A percentile compares a stretch with the other conserved stretches of the same genome.
Conservation (phyloP, 2,329 filamentous ascomycete genomes). For the Colletotrichum lupini region DNA sequence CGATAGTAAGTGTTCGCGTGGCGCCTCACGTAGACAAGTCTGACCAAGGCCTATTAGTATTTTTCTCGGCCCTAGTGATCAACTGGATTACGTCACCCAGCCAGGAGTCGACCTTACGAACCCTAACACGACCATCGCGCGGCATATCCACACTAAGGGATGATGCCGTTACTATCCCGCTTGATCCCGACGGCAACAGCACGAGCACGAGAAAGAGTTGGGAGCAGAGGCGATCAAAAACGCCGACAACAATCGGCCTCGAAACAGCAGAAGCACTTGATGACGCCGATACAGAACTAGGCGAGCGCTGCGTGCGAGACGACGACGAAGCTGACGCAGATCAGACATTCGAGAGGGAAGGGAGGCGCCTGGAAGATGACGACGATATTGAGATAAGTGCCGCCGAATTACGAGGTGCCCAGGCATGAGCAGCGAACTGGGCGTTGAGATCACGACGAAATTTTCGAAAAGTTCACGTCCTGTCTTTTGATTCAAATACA, state of each 20-base stretch:
- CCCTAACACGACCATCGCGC: constrained; percentile 17
- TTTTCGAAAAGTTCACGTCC: neutral
- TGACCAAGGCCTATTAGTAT: neutral
- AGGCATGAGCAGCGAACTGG: neutral
- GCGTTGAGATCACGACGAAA: neutral
- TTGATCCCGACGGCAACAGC: constrained; percentile 19
- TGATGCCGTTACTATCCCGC: constrained; percentile 9
- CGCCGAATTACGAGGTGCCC: neutral
- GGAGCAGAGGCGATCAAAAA: constrained; percentile 7
- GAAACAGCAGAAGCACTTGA: neutral
- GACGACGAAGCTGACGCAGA: neutral
- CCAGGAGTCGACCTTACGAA: constrained; percentile 19
- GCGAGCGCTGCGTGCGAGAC: neutral
- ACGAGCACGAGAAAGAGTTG: constrained; percentile 1
- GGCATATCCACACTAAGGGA: constrained; percentile 4
- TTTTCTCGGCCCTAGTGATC: constrained; percentile 28
- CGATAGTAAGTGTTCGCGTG: neutral
- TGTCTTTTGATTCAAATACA: neutral
- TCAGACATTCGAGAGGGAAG: neutral
- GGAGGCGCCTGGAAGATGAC: neutral
- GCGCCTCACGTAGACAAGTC: accelerated
- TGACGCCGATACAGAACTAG: neutral
- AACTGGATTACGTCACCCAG: constrained; percentile 28
- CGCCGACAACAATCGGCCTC: neutral
- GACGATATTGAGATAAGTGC: neutral